phyloP scores from a whole-genome alignment of 2,329 filamentous ascomycete genomes.

The Amylocarpus encephaloides region DNA sequence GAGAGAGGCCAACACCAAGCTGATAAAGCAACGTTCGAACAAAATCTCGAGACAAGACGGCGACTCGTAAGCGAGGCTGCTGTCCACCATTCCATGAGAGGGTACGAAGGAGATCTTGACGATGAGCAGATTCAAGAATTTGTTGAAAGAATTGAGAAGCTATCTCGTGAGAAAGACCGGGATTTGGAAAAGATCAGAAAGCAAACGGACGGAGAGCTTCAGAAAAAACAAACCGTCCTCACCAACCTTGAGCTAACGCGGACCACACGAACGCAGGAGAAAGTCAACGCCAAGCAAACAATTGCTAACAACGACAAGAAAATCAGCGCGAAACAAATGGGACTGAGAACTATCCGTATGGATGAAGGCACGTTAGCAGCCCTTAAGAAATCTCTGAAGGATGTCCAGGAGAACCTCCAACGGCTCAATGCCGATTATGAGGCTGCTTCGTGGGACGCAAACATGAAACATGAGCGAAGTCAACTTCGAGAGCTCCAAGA shows the following conservation, averaged over 20 bases:
- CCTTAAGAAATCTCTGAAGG: slow-evolving; percentile 66
- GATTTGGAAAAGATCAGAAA: slow-evolving; percentile 68
- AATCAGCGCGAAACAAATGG: slow-evolving; percentile 56
- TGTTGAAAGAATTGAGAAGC: slow-evolving; percentile 67
- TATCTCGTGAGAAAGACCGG: slow-evolving; percentile 70
- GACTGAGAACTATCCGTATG: slow-evolving; percentile 65
- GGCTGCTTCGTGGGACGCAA: slow-evolving; percentile 60
- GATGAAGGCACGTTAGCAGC: slow-evolving; percentile 81
- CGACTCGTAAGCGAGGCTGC: slow-evolving; percentile 74
- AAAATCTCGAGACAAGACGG: slow-evolving; percentile 65
- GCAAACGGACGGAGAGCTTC: slow-evolving; percentile 67
- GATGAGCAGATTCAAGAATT: slow-evolving; percentile 71
- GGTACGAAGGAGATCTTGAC: slow-evolving; percentile 73
- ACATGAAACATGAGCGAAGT: slow-evolving; percentile 59
- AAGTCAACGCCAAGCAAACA: slow-evolving; percentile 64
- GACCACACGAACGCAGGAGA: slow-evolving; percentile 66
- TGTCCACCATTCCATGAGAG: slow-evolving; percentile 69
- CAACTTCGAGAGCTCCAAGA: slow-evolving; percentile 65
- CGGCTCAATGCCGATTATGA: slow-evolving; percentile 58
- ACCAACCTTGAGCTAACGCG: slow-evolving; percentile 69
- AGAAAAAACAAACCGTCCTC: slow-evolving; percentile 64
- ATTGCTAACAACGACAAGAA: slow-evolving; percentile 70
- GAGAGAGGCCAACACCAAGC: slow-evolving; percentile 76
- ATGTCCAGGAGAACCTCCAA: slow-evolving; percentile 57
- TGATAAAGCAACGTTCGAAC: slow-evolving; percentile 80